phyloP scores from a whole-genome alignment of 208 protist genomes.

The Acanthamoeba triangularis region DNA sequence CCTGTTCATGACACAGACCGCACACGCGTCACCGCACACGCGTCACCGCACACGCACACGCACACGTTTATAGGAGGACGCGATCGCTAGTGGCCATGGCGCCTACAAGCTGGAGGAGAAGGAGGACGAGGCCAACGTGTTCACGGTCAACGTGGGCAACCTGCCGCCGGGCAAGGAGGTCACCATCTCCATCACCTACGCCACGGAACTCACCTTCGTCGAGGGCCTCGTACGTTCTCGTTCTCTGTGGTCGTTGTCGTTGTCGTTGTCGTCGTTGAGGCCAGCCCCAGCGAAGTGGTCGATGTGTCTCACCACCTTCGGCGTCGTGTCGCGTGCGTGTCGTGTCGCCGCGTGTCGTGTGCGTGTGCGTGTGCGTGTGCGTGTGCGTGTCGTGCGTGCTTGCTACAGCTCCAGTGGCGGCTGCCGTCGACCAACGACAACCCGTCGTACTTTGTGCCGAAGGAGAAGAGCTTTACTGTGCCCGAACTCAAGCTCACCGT shows the following conservation, averaged over 20 bases:
- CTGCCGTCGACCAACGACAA: neutral
- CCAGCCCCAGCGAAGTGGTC: no score
- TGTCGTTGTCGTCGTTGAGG: no score
- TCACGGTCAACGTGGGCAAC: conserved; percentile 76
- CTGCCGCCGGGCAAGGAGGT: conserved; percentile 69
- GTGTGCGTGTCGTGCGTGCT: no score
- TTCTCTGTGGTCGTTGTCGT: no score
- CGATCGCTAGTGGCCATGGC: conserved; percentile 58
- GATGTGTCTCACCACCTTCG: neutral
- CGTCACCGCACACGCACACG: neutral
- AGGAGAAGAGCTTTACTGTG: neutral
- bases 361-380: no score
- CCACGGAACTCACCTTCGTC: conserved; percentile 34
- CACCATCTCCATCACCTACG: conserved; percentile 57
- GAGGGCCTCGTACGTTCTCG: conserved; percentile 24
- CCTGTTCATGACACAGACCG: neutral
- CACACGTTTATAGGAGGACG: conserved; percentile 5
- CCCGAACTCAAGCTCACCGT: neutral
- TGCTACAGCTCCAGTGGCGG: neutral
- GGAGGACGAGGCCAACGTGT: conserved; percentile 58
- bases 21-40: neutral
- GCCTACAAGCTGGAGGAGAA: conserved; percentile 72
- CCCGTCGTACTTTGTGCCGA: neutral
- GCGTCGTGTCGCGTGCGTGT: neutral
- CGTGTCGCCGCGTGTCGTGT: neutral